Base-by-base conservation (phyloP, 257 asterid species). In the Fraxinus excelsior region DNA sequence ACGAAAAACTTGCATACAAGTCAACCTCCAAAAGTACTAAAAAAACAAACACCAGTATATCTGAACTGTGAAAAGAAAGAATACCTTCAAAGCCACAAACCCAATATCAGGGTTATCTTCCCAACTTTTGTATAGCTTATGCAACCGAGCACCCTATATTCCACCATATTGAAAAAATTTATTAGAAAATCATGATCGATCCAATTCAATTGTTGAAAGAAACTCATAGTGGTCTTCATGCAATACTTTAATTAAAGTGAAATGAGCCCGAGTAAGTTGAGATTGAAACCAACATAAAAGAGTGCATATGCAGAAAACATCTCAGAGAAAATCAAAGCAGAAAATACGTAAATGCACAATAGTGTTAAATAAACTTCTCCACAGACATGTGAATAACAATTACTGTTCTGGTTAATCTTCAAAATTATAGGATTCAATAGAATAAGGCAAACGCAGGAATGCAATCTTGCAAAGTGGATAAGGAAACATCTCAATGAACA, bases 61-160 rank as follows among this genome's bases (percentile, higher is more conserved):
- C 23, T 28, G 16, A 35, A 64, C 21, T 6, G 38, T 12, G 21
- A 40, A 31, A 67, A 1, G 46, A 40, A 40, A 40, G 51, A 71
- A n/a, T 91, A 96, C 99, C 97, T 91, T 96, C 86, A 88, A 37
- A 56, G 81, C 86, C 66, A 93, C 97, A 85, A 89, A 91, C 26
- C 87, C 91, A 69, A 96, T 79, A 71, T 68, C 82, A 51, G 90
- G 92, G 71, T 90, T 84, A 19, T 96, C 96, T 85, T 96, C 99
- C 99, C 99, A 93, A 85, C 74, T 91, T 80, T 75, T 84, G 85
- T 93, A 96, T 85, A 96, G 82, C 84, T 87, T 85, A 74, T 89
- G 92, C 81, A 96, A 91, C 87, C 94, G 86, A 29, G 82, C 78
- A 60, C 69, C 91, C 99, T 96, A 76, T 23, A 81, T 73, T 32